Evolutionary conservation across 495 filamentous ascomycete species (phyloP), one percentile per base, ranked within the genome.

Genomic region (Hypoxylon rickii): DNA sequence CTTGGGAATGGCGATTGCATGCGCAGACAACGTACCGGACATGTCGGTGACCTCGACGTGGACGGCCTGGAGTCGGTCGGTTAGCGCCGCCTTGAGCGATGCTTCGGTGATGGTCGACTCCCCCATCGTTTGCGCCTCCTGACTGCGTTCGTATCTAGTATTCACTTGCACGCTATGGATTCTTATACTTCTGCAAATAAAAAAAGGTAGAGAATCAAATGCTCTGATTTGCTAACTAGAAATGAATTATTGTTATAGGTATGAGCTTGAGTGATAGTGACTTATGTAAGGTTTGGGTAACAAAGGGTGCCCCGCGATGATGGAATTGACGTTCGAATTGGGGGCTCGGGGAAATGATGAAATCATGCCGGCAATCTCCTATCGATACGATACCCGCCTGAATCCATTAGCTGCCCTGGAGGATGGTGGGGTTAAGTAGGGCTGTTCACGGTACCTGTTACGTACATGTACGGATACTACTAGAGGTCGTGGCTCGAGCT

Each of bases 11-110:
- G 31, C 5, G 16, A 19, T 4, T 46, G 40, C 31, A 20, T 20
- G 38, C 13, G 21, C 19, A 7, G 42, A 26, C 41, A 41, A 46
- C 71, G 49, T 85, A 96, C 94, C 94, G 38, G 90, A 96, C 74
- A 93, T 83, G 70, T 98, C 94, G 59, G 89, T 86, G 63, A 98
- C 89, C 65, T 97, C 89, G 47, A 97, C 93, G 74, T 95, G 83
- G 33, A 81, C 81, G 11, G 93, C 93, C 47, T 86, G 82, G 37
- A 98, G 78, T 53, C 86, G 82, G 48, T 87, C 81, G 5, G 78
- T 79, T 48, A 98, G 76, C 46, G 88, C 90, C 18, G 70, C 68
- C 68, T 80, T 83, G 37, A 98, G 74, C 33, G 79, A 80, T 22
- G 79, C 83, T 26, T 86, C 79, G 16, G 92, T 92, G 41, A 96